Evolutionary conservation across 805 yeast species (phyloP), one percentile per base, ranked within the genome.

Genomic region (Lipomyces orientalis): DNA sequence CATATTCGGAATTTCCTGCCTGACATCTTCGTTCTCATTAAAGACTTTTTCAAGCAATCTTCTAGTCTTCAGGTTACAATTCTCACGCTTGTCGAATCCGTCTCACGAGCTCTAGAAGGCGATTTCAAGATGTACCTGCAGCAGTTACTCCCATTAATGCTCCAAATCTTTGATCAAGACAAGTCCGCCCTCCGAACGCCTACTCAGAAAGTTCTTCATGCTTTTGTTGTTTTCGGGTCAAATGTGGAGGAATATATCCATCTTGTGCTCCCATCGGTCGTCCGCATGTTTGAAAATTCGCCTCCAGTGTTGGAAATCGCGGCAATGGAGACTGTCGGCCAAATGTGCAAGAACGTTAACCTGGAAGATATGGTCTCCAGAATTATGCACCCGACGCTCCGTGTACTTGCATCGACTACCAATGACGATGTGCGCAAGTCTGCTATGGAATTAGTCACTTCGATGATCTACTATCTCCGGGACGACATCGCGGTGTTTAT

Each of bases 201-300:
- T 12, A 71, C 76, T 2, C 83, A 84, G 46, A 88, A 90, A 71
- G 96, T 93, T 0, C 81, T 95, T 74, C 87, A 88, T 73, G 90
- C 97, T 10, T 85, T 95, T 74, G 94, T 92, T 6, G 88, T 90
- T 0, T 92, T 95, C 78, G 98, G 97, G 0, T 82, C 90, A 33
- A 91, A 90, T 75, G 84, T 94, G 59, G 98, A 94, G 71, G 98
- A 95, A 68, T 91, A 90, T 74, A 85, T 90, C 2, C 97, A 93
- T 75, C 84, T 94, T 65, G 85, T 94, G 33, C 84, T 95, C n/a
- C 98, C 98, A 0, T 89, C 89, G 62, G 83, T 93, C 33, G 94
- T 94, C 0, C 84, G 87, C 67, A 79, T 94, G 80, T 89, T 93
- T 74, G 97, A 95, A 75, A 65, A 64, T 43, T 83, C 87, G 0